A percentile compares a stretch with the other conserved stretches of the same genome.
These are phyloP conservation scores for Gigaspora rosea DNA, from an alignment of 192 early-diverging fungal genomes.

Conservation along the genomic window DNA sequence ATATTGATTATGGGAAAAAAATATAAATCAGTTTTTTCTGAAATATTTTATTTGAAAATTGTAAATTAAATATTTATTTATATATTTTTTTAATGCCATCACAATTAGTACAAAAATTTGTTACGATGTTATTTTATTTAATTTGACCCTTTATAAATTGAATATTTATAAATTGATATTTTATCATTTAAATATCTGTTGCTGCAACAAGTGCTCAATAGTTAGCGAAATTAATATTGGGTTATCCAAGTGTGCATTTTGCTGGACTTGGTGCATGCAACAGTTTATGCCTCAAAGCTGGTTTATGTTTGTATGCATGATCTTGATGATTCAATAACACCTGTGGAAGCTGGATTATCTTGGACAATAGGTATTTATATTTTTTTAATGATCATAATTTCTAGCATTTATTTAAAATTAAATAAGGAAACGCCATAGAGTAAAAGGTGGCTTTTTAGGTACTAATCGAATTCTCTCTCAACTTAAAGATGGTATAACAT, in stretches of 20 bases:
- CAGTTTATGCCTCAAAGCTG: constrained; percentile 92
- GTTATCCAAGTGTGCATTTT: constrained; percentile 76
- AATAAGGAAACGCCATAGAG: constrained; percentile 77
- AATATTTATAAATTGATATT: constrained; percentile 68
- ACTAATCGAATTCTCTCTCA: constrained; percentile 82
- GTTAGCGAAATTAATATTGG: constrained; percentile 71
- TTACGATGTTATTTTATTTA: background rate
- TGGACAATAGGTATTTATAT: constrained; percentile 85
- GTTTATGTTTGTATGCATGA: constrained; percentile 95
- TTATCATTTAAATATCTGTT: constrained; percentile 69
- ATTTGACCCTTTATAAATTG: constrained; percentile 1
- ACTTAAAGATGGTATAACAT: constrained; percentile 74
- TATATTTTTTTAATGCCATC: too few species aligned
- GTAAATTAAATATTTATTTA: too few species aligned
- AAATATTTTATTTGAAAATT: too few species aligned
- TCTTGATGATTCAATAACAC: constrained; percentile 87
- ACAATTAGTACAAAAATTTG: too few species aligned
- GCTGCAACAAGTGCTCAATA: background rate
- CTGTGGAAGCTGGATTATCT: constrained; percentile 88
- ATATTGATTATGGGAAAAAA: background rate
- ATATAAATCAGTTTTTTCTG: too few species aligned
- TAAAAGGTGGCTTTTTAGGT: constrained; percentile 92
- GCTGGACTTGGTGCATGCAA: constrained; percentile 96
- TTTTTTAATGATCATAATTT: background rate
- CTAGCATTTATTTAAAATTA: background rate